These are phyloP conservation scores for Nicotiana undulata DNA, from an alignment of 257 asterid species.

Conservation along the genomic window DNA sequence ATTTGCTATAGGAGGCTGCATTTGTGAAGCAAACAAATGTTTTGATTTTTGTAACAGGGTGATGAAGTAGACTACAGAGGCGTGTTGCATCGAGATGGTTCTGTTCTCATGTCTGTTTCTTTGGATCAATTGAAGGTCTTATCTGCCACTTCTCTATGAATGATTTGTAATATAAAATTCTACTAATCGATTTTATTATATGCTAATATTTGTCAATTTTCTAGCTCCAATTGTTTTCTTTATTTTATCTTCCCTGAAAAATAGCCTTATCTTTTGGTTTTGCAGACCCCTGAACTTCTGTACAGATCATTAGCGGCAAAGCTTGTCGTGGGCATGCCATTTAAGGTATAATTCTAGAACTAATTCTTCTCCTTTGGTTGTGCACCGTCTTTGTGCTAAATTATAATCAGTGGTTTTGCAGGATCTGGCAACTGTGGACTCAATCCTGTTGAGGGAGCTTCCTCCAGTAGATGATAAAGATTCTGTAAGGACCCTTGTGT, in stretches of 20 bases:
- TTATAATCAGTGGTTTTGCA: conserved; percentile 19
- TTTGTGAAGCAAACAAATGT: conserved; percentile 9
- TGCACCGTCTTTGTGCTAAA: conserved; percentile 3
- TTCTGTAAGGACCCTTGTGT: conserved; percentile 51
- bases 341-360: conserved; percentile 47
- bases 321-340: conserved; percentile 91
- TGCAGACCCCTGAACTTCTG: conserved; percentile 82
- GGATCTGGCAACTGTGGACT: conserved; percentile 98
- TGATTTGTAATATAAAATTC: not conserved
- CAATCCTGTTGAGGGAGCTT: conserved; percentile 86
- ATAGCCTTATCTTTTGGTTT: not conserved
- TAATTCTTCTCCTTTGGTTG: conserved; percentile 9
- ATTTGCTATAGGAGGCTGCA: not conserved
- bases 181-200: not conserved
- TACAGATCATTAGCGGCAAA: conserved; percentile 89
- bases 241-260: not conserved
- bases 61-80: conserved; percentile 97
- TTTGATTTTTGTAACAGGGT: conserved; percentile 43
- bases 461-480: conserved; percentile 75
- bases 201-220: not conserved
- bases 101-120: conserved; percentile 89
- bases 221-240: not conserved
- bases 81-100: conserved; percentile 98
- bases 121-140: conserved; percentile 90
- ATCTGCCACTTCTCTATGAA: not conserved